These are phyloP conservation scores for Tylopilus rubrobrunneus DNA, from an alignment of 768 basidiomycete genomes.

Conservation along the genomic window DNA sequence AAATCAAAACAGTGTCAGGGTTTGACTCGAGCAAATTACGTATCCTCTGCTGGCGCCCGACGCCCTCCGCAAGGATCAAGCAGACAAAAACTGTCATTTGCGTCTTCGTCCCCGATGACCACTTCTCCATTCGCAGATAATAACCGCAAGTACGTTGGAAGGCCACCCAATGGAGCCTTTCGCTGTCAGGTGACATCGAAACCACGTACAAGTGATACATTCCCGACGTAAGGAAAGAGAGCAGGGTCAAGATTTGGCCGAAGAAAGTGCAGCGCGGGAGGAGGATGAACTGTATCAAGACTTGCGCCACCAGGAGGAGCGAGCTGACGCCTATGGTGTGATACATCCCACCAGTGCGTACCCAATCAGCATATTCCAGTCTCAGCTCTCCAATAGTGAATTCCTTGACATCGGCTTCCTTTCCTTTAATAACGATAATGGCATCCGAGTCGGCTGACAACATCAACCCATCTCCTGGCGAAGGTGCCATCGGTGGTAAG, in stretches of 20 bases:
- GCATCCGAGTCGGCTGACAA: too few relatives aligned
- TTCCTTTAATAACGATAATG: too few relatives aligned
- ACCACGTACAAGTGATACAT: slow-evolving; percentile 30
- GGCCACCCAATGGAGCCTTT: slow-evolving; percentile 13
- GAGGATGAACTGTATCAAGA: slow-evolving; percentile 29
- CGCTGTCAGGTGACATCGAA: slow-evolving; percentile 24
- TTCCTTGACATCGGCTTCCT: slow-evolving; percentile 24
- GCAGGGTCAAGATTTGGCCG: slow-evolving; percentile 31
- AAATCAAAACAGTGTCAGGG: slow-evolving; percentile 4
- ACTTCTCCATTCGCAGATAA: slow-evolving; percentile 9
- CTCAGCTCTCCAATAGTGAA: slow-evolving; percentile 30
- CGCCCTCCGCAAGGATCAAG: too few relatives aligned
- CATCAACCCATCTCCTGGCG: slow-evolving; percentile 33
- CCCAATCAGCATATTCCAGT: slow-evolving; percentile 18
- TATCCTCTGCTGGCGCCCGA: too few relatives aligned
- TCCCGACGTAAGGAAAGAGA: slow-evolving; percentile 29
- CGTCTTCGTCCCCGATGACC: slow-evolving; percentile 19
- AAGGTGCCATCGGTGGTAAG: slow-evolving; percentile 22
- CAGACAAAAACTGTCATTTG: slow-evolving; percentile 29
- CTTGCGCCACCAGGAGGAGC: slow-evolving; percentile 29
- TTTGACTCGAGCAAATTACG: not conserved
- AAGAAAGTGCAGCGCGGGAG: slow-evolving; percentile 29
- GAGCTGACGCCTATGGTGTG: slow-evolving; percentile 21
- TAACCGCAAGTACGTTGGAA: slow-evolving; percentile 7
- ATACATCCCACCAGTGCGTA: not conserved